Evolutionary conservation across 73 alveolate genomes (phyloP).

Genomic region (Paramecium sonneborni): DNA sequence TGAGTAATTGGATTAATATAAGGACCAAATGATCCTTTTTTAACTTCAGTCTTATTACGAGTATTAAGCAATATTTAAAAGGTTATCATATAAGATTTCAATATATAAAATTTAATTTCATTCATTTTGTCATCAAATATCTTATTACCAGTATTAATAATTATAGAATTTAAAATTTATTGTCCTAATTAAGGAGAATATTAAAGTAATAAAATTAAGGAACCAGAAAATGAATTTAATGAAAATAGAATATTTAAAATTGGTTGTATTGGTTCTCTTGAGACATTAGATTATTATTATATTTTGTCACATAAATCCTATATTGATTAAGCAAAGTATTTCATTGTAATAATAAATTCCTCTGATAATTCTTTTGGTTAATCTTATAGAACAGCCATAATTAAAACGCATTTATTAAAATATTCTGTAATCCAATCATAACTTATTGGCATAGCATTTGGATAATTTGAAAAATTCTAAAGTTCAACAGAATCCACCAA

Average conservation of each 20-base stretch:
- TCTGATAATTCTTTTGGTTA: background rate
- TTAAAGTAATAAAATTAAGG: background rate
- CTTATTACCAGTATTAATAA: background rate
- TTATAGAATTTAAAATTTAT: background rate
- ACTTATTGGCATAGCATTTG: too few relatives aligned
- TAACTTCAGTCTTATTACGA: background rate
- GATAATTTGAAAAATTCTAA: background rate
- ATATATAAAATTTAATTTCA: background rate
- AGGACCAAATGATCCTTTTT: conserved; percentile 2
- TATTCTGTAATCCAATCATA: background rate
- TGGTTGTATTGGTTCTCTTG: background rate
- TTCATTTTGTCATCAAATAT: background rate
- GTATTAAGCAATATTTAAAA: background rate
- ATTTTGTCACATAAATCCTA: background rate
- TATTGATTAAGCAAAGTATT: background rate
- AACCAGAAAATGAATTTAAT: background rate
- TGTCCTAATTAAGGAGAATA: background rate
- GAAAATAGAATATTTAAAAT: background rate
- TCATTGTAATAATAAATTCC: background rate
- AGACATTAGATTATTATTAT: background rate
- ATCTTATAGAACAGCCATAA: background rate
- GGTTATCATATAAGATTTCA: background rate
- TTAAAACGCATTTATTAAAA: background rate
- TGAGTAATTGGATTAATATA: background rate
- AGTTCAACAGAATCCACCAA: background rate